A percentile compares a stretch with the other conserved stretches of the same genome.
Evolutionary conservation across 805 yeast species (phyloP).

Genomic region (Cyberlindnera amylophila): DNA sequence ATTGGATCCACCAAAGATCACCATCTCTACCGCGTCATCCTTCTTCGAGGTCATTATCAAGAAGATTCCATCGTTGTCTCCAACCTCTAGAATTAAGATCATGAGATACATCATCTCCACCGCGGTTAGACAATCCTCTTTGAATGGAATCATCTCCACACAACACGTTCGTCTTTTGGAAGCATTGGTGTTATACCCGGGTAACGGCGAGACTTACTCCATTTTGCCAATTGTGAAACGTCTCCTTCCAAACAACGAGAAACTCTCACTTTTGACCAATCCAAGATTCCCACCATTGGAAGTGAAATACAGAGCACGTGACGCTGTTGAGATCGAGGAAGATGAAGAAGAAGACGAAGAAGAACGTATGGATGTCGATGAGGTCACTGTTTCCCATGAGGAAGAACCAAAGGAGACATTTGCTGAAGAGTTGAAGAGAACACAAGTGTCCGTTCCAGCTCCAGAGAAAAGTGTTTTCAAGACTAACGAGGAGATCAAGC

Average conservation of each 20-base stretch:
- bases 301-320: slow-evolving; percentile 21
- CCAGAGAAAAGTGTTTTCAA: slow-evolving; percentile 20
- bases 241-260: slow-evolving; percentile 44
- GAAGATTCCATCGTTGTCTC: slow-evolving; percentile 47
- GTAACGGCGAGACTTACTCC: slow-evolving; percentile 52
- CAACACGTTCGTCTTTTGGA: slow-evolving; percentile 41
- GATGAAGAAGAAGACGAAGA: slow-evolving; percentile 27
- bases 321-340: slow-evolving; percentile 24
- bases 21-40: slow-evolving; percentile 28
- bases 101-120: slow-evolving; percentile 40
- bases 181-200: slow-evolving; percentile 65
- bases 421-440: slow-evolving; percentile 17
- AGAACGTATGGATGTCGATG: slow-evolving; percentile 7
- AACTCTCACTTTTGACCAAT: slow-evolving; percentile 58
- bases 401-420: slow-evolving; percentile 15
- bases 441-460: slow-evolving; percentile 6
- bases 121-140: slow-evolving; percentile 30
- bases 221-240: slow-evolving; percentile 66
- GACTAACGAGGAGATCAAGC: slow-evolving; percentile 22
- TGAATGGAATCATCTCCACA: slow-evolving; percentile 27
- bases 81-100: slow-evolving; percentile 61
- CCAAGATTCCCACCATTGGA: slow-evolving; percentile 65
- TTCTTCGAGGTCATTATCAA: slow-evolving; percentile 50
- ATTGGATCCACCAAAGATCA: slow-evolving; percentile 36
- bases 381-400: slow-evolving; percentile 6